Percentiles rank a stretch among this genome's conserved stretches.
phyloP scores from a whole-genome alignment of 805 yeast genomes.

The Metschnikowia corniflorae region DNA sequence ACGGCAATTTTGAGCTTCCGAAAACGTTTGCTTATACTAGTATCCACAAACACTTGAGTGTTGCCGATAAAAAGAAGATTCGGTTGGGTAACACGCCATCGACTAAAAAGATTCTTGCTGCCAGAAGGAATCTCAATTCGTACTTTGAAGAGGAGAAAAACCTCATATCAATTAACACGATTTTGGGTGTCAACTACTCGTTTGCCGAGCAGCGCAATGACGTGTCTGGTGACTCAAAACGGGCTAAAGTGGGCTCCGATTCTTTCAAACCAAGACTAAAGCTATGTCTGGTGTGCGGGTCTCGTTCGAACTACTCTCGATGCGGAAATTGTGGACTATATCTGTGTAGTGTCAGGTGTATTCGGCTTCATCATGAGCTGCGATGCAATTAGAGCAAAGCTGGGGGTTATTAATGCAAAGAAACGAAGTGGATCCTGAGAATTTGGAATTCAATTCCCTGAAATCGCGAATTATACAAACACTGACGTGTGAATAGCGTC shows the following conservation, averaged over 20 bases:
- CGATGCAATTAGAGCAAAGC: constrained; percentile 27
- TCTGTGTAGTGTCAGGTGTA: constrained; percentile 39
- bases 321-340: constrained; percentile 40
- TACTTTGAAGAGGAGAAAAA: constrained; percentile 46
- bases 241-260: constrained; percentile 14
- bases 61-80: constrained; percentile 23
- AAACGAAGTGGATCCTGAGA: too few relatives aligned
- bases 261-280: constrained; percentile 31
- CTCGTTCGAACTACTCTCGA: constrained; percentile 34
- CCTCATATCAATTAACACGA: constrained; percentile 39
- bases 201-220: constrained; percentile 36
- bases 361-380: constrained; percentile 39
- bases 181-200: constrained; percentile 38
- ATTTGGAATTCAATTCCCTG: too few relatives aligned
- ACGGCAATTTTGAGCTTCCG: constrained; percentile 37
- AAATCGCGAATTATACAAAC: too few relatives aligned
- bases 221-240: constrained; percentile 11
- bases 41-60: constrained; percentile 23
- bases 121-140: constrained; percentile 40
- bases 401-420: not conserved
- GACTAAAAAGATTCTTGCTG: constrained; percentile 40
- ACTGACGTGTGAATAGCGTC: too few relatives aligned
- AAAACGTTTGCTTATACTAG: constrained; percentile 37
- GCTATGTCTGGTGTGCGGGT: constrained; percentile 42
- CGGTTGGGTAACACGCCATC: constrained; percentile 43